Conservation (phyloP, 352 stramenopile species). For the Pythium periplocum region DNA sequence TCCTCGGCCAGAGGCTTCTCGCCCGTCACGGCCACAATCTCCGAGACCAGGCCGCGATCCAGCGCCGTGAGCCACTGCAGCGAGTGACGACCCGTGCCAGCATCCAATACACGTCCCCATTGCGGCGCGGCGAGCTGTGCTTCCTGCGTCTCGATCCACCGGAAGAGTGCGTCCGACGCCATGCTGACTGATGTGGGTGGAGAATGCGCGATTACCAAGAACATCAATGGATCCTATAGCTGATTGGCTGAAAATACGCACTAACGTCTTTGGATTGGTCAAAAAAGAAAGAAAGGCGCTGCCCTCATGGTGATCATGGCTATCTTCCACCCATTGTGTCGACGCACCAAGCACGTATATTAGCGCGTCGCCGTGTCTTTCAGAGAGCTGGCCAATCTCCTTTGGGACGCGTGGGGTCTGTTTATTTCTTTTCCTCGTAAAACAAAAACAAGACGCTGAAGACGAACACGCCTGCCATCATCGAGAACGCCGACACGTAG, state of each 20-base stretch:
- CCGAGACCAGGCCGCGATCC: conserved; percentile 19
- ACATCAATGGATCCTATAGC: too few relatives aligned
- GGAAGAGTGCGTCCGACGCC: conserved; percentile 33
- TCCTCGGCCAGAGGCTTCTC: conserved; percentile 33
- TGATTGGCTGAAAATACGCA: too few relatives aligned
- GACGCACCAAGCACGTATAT: too few relatives aligned
- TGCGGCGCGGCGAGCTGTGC: conserved; percentile 6
- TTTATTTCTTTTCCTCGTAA: conserved; percentile 58
- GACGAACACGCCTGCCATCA: conserved; percentile 89
- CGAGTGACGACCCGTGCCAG: conserved; percentile 74
- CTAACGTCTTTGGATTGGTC: too few relatives aligned
- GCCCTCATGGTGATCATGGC: too few relatives aligned
- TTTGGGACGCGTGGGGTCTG: not conserved
- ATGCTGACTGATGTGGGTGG: too few relatives aligned
- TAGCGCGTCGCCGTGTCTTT: too few relatives aligned
- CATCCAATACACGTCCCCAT: conserved; percentile 63
- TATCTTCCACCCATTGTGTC: too few relatives aligned
- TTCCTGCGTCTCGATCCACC: conserved; percentile 42
- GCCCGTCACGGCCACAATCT: conserved; percentile 48
- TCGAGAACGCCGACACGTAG: conserved; percentile 89
- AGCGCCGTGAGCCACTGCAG: conserved; percentile 76
- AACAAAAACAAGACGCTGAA: conserved; percentile 90
- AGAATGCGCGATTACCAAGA: too few relatives aligned
- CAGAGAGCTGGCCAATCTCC: too few relatives aligned
- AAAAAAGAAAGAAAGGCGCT: too few relatives aligned